These are phyloP conservation scores for Pythium aphanidermatum DNA, from an alignment of 352 stramenopile species.

Conservation along the genomic window DNA sequence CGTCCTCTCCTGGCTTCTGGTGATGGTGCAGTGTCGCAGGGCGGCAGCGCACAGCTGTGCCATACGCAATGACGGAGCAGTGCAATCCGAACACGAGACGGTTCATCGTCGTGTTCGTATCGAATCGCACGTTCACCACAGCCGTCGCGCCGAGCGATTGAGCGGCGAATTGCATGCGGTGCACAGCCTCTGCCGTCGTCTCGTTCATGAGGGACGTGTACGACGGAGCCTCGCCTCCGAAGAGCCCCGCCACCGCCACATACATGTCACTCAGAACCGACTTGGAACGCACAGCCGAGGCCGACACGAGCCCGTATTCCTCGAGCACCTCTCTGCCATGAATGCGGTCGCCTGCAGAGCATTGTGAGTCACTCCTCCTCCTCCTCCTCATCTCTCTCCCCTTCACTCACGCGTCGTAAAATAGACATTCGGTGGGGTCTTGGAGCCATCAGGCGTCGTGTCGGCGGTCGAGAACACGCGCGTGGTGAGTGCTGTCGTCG, in stretches of 20 bases:
- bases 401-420: conserved; percentile 57
- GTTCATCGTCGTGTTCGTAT: conserved; percentile 85
- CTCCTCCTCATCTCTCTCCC: neutral
- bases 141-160: conserved; percentile 67
- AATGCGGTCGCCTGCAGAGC: conserved; percentile 45
- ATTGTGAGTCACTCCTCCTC: neutral
- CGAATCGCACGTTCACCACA: conserved; percentile 74
- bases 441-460: neutral
- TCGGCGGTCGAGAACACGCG: conserved; percentile 2
- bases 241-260: conserved; percentile 56
- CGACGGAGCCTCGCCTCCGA: conserved; percentile 64
- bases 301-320: conserved; percentile 71
- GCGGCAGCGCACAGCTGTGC: conserved; percentile 63
- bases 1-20: conserved; percentile 4
- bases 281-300: conserved; percentile 72
- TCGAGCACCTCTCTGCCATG: conserved; percentile 61
- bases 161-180: conserved; percentile 70
- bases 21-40: conserved; percentile 17
- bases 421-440: conserved; percentile 31
- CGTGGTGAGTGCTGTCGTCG: neutral
- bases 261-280: conserved; percentile 82
- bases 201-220: conserved; percentile 85
- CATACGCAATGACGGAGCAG: conserved; percentile 76
- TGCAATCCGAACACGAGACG: conserved; percentile 79
- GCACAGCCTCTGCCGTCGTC: conserved; percentile 68